A percentile compares a stretch with the other conserved stretches of the same genome.
phyloP scores from a whole-genome alignment of 31 red algal genomes.

The Endocladia muricata region DNA sequence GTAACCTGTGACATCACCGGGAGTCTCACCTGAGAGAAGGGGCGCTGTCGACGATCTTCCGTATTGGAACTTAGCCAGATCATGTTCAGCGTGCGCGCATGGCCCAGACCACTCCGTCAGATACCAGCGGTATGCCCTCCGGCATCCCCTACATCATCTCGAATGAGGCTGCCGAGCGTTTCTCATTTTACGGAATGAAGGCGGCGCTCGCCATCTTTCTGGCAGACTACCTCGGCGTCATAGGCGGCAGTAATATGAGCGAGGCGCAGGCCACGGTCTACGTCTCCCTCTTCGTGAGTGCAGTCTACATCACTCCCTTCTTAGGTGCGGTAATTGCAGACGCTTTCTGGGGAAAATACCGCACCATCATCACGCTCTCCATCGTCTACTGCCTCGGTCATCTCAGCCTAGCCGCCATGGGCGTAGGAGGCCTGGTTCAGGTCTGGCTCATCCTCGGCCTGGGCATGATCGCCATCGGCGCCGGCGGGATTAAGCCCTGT shows the following conservation, averaged over 20 bases:
- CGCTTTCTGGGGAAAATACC: slow-evolving; percentile 4
- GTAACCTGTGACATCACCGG: too few relatives aligned
- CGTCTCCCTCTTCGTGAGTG: neutral
- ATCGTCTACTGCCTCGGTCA: slow-evolving; percentile 17
- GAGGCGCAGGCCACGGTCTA: neutral
- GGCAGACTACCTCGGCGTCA: neutral
- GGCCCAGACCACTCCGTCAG: too few relatives aligned
- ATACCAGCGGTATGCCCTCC: neutral
- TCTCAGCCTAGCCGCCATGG: slow-evolving; percentile 2
- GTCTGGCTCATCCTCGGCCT: neutral
- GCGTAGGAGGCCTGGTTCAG: neutral
- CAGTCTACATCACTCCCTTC: slow-evolving; percentile 7
- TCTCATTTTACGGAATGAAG: slow-evolving; percentile 11
- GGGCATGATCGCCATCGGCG: neutral
- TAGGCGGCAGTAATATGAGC: neutral
- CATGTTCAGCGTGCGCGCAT: too few relatives aligned
- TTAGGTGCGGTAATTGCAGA: slow-evolving; percentile 6
- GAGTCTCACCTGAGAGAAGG: too few relatives aligned
- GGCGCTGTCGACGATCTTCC: too few relatives aligned
- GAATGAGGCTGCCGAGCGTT: slow-evolving; percentile 8
- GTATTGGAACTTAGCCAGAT: too few relatives aligned
- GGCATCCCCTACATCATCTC: slow-evolving; percentile 21
- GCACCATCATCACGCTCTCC: slow-evolving; percentile 8
- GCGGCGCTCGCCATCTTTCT: neutral
- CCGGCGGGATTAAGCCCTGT: slow-evolving; percentile 18